Conservation (phyloP, 2,329 filamentous ascomycete species). For the Penicillium sp. region DNA sequence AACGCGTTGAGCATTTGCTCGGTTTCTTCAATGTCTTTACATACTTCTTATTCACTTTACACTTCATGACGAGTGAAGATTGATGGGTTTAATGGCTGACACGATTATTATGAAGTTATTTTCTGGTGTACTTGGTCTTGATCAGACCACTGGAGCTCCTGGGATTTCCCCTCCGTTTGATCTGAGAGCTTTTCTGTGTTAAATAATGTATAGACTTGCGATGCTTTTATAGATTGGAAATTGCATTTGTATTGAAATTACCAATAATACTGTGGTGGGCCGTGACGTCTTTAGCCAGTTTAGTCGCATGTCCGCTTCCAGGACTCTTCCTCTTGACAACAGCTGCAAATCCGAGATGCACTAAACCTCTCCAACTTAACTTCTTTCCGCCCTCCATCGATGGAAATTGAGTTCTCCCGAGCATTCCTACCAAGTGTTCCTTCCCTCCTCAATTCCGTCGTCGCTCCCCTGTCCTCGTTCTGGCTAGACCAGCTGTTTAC, state of each 20-base stretch:
- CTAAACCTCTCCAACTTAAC: slow-evolving; percentile 1
- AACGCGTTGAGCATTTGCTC: not conserved
- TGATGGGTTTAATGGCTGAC: slow-evolving; percentile 3
- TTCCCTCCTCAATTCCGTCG: slow-evolving; percentile 14
- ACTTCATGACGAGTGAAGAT: not conserved
- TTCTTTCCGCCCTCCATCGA: slow-evolving; percentile 28
- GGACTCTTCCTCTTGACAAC: not conserved
- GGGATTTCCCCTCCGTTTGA: not conserved
- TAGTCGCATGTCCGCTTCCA: too few species aligned
- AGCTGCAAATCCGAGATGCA: slow-evolving; percentile 1
- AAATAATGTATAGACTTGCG: not conserved
- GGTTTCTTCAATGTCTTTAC: slow-evolving; percentile 9
- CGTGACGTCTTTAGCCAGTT: not conserved
- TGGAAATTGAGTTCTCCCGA: slow-evolving; percentile 31
- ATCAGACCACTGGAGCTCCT: not conserved
- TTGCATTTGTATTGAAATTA: slow-evolving; percentile 2
- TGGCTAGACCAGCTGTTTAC: slow-evolving; percentile 32
- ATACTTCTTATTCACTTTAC: not conserved
- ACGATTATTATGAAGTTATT: slow-evolving; percentile 1
- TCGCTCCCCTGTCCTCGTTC: slow-evolving; percentile 17
- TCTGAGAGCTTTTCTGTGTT: slow-evolving; percentile 8
- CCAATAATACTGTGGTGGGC: not conserved
- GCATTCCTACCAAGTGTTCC: slow-evolving; percentile 13
- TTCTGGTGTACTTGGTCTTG: not conserved
- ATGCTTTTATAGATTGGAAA: not conserved